Base-by-base conservation (phyloP, 2,329 filamentous ascomycete genomes). In the Lomentospora prolificans region DNA sequence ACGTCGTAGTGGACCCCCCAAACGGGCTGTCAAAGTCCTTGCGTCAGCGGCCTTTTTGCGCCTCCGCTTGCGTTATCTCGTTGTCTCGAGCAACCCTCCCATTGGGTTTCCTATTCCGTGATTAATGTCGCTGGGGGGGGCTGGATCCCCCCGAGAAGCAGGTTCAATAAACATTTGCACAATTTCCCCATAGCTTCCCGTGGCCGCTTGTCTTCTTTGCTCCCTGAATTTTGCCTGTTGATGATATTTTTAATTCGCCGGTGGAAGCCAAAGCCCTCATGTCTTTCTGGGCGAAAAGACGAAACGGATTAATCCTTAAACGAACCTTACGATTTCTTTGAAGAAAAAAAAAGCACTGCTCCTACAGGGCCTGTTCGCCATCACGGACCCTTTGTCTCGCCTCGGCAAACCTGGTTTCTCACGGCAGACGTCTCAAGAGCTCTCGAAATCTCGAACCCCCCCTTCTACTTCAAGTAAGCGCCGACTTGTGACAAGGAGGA, bases 351-450 rank as follows among this genome's bases (percentile, higher is more conserved):
- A 39, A 17, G 14, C 14, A 46, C n/a, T 4, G 19, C 41, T 9
- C 7, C n/a, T 22, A 10, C 19, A 12, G 17, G 17, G 44, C 44
- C 22, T 25, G 51, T 17, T 39, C 52, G 52, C 52, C 36, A 54
- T 44, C 25, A 25, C 30, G 31, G 30, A 25, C 30, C 5, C n/a
- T 3, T 25, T 41, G 33, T 46, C 36, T 46, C 41, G 36, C 24
- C 52, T 44, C 17, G 6, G 22, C 17, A 25, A 48, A 44, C 52
- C 52, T 44, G 52, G 33, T 54, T 54, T 44, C 52, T 54, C 33
- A 54, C 52, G n/a, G 9, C 25, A 30, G 52, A 54, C 52, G 52
- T 54, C 52, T 54, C 52, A 14, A 54, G 22, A 48, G 44, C 17
- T 48, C 22, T 48, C 44, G 44, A 48, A 12, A 22, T 22, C 44